These are phyloP conservation scores for Phalaenopsis hybrid DNA, from an alignment of 116 monocot species.

Conservation along the genomic window DNA sequence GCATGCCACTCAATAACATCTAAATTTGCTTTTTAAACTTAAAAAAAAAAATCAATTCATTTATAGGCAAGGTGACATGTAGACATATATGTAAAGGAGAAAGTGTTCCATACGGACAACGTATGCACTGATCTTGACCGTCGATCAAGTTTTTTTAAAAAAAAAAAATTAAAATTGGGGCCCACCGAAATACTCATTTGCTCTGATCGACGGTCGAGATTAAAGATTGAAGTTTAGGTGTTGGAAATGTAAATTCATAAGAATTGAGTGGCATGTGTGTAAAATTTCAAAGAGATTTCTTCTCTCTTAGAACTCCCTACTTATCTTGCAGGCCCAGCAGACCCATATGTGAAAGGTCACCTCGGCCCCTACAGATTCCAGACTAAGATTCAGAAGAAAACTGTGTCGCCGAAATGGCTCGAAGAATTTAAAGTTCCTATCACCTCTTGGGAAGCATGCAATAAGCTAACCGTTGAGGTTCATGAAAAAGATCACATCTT, in stretches of 20 bases:
- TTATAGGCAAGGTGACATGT: not conserved
- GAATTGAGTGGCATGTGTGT: no score
- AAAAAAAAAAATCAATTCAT: no score
- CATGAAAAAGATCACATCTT: conserved; percentile 74
- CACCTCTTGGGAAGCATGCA: conserved; percentile 71
- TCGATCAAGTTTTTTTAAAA: no score
- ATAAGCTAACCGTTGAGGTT: conserved; percentile 56
- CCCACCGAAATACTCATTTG: no score
- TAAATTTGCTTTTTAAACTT: no score
- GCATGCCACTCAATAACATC: not conserved
- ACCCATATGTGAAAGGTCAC: conserved; percentile 87
- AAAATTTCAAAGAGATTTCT: not conserved
- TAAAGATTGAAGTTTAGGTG: no score
- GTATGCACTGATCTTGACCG: no score
- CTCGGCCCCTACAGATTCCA: conserved; percentile 71
- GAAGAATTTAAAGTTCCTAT: conserved; percentile 83
- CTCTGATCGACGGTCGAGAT: no score
- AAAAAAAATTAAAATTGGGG: no score
- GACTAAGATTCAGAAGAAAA: conserved; percentile 81
- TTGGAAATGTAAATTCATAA: no score
- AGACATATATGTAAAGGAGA: no score
- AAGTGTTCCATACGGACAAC: no score
- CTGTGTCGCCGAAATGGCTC: conserved; percentile 67
- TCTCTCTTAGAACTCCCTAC: not conserved
- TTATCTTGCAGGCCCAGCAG: conserved; percentile 57